phyloP scores from a whole-genome alignment of 148 eudicot species.

The Suaeda aralocaspica region DNA sequence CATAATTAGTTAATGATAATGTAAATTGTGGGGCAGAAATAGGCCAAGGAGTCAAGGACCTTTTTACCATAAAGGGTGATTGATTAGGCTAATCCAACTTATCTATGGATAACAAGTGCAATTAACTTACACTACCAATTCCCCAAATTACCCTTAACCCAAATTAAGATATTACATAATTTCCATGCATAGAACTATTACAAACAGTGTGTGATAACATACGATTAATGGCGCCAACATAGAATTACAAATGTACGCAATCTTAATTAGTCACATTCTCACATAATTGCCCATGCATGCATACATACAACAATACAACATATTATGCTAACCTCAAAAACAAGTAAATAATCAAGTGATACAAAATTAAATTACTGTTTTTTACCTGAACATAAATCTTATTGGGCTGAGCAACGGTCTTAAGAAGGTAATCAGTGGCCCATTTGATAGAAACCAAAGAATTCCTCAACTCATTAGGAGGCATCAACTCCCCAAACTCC shows the following conservation, averaged over 20 bases:
- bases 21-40: slow-evolving; percentile 1
- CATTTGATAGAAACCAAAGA: slow-evolving; percentile 70
- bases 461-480: slow-evolving; percentile 42
- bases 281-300: neutral
- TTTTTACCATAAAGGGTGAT: no score
- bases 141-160: neutral
- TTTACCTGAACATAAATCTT: slow-evolving; percentile 81
- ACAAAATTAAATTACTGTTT: no score
- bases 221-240: neutral
- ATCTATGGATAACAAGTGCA: neutral
- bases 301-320: no score
- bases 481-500: slow-evolving; percentile 79
- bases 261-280: neutral
- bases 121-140: neutral
- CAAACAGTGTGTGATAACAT: neutral
- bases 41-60: no score
- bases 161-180: neutral
- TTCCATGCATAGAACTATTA: neutral
- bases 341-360: neutral
- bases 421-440: slow-evolving; percentile 81
- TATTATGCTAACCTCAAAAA: no score
- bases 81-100: neutral
- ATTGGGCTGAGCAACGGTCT: slow-evolving; percentile 62
- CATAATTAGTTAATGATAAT: neutral
- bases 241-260: neutral